Base-by-base conservation (phyloP, 192 early-diverging fungal genomes). In the Backusella tuberculispora region DNA sequence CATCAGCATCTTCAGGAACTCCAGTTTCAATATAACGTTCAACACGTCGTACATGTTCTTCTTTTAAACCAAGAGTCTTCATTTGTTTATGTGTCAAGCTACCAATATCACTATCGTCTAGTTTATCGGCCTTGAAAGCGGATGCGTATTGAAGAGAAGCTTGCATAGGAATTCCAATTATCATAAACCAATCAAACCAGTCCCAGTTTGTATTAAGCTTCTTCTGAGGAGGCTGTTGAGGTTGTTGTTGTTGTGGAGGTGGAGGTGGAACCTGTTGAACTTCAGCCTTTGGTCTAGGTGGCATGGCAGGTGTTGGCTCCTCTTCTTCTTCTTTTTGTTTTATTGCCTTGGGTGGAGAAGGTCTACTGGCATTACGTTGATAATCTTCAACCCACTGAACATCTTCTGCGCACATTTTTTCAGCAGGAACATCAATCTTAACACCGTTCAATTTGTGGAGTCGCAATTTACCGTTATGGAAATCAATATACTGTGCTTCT, bases 381-480 rank as follows among this genome's bases (percentile, higher is more conserved):
- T 74, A 69, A 40, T 81, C 77, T 48, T 88, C 87, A 15, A 90
- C 83, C 76, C 74, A 88, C 24, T 45, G 74, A 34, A 88, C 67
- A 74, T 87, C 89, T 42, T 86, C 86, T n/a, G 79, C 76, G 0
- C 88, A 88, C 74, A 99, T 91, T 75, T 98, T 97, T 6, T 94
- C 91, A 41, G 97, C 79, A 2, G 96, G 92, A 12, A 99, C 98
- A 34, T 87, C 92, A 78, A 99, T 98, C 60, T 90, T 96, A 66
- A 96, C 95, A 72, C 95, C 95, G 79, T 99, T 99, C 5, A 89
- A 82, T 78, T 99, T 99, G 82, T 97, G 96, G 63, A 99, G 80
- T 24, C 97, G 92, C 42, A 96, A 90, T 71, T 95, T 94, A 67
- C 92, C 93, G n/a, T 97, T 93, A 21, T 83, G 66, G 66, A 93